Percentiles rank a stretch among this genome's conserved stretches.
Conservation (phyloP, 75 land plant genomes). For the Sequoiadendron giganteum region DNA sequence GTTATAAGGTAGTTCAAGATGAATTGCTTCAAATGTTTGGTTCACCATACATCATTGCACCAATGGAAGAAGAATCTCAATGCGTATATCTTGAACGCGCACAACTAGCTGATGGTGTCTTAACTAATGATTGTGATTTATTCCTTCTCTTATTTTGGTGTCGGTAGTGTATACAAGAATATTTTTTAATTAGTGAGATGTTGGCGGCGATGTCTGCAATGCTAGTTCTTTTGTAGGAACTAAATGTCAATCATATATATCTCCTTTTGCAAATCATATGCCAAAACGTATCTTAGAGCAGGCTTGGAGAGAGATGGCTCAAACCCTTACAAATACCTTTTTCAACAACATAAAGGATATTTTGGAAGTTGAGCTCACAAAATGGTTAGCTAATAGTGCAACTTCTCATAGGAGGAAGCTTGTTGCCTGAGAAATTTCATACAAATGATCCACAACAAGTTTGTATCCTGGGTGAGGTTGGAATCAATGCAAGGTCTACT, state of each 20-base stretch:
- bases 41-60: constrained; percentile 94
- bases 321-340: constrained; percentile 53
- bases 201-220: constrained; percentile 52
- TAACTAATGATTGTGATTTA: constrained; percentile 97
- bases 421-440: constrained; percentile 81
- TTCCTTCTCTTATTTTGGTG: constrained; percentile 99
- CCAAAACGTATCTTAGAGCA: constrained; percentile 46
- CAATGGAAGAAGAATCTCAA: constrained; percentile 99
- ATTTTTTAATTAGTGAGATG: constrained; percentile 84
- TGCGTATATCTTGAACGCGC: constrained; percentile 89
- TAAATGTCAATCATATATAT: constrained; percentile 9
- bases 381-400: constrained; percentile 91
- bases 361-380: constrained; percentile 84
- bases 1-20: too few relatives aligned
- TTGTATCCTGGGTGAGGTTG: constrained; percentile 87
- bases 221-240: constrained; percentile 35
- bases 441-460: constrained; percentile 75
- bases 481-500: constrained; percentile 77
- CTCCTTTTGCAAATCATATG: constrained; percentile 10
- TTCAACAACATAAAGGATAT: constrained; percentile 46
- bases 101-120: constrained; percentile 89
- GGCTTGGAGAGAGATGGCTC: constrained; percentile 77
- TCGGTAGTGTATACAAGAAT: constrained; percentile 90
- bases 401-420: constrained; percentile 73
- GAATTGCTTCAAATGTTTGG: constrained; percentile 99